Evolutionary conservation across 495 filamentous ascomycete species (phyloP), one percentile per base, ranked within the genome.

Genomic region (Choiromyces venosus): DNA sequence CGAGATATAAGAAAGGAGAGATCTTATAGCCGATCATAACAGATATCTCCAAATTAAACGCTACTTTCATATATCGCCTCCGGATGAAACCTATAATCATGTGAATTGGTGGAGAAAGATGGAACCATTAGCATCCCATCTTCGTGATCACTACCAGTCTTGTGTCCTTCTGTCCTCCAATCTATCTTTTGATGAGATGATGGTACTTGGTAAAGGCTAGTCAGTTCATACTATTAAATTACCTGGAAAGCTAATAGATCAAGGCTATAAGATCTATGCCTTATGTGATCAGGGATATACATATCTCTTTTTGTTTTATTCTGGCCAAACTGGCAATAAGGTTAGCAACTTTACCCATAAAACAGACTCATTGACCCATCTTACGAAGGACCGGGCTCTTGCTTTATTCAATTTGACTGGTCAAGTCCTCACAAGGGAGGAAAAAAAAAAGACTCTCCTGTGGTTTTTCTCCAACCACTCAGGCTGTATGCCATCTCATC

Each of bases 131-230:
- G 35, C 65, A 37, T 65, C 65, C 69, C 64, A 65, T 44, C 52
- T 66, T 10, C 36, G 73, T 1, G 2, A 56, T 8, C 16, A 65
- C 16, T 72, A 42, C 0, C 64, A 71, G 37, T 14, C 73, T 1
- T 46, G 38, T 37, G 9, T 42, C 7, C 16, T 64, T 3, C 69
- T 65, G 6, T 66, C 72, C 14, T 66, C 66, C 14, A 74, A 75
- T 36, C 7, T 75, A 29, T 71, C 56, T 14, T 46, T 75, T 70
- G 68, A 75, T 70, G 73, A 75, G 16, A 69, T 69, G 2, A 75
- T 71, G 64, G 67, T 75, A 1, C 64, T 33, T 7, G 66, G 65
- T 67, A 75, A 71, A 14, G n/a, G n/a, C n/a, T n/a, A n/a, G n/a
- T n/a, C n/a, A n/a, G n/a, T n/a, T n/a, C n/a, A n/a, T n/a, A n/a